A percentile compares a stretch with the other conserved stretches of the same genome.
phyloP scores from a whole-genome alignment of 2,329 filamentous ascomycete genomes.

The Colletotrichum lentis region DNA sequence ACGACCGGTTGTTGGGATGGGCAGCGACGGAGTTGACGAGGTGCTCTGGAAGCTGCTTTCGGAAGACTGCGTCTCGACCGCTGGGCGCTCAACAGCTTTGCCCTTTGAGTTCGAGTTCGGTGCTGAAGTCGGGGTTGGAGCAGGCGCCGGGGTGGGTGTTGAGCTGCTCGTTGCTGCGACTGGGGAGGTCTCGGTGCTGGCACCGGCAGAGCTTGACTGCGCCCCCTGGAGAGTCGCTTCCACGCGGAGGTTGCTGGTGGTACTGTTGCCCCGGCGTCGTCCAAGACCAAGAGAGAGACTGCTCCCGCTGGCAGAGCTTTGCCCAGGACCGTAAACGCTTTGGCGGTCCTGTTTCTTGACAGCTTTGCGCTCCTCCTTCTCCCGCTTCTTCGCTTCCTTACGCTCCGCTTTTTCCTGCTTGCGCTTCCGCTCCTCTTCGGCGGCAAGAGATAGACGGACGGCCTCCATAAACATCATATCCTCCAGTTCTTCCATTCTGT shows the following conservation, averaged over 20 bases:
- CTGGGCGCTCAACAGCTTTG: conserved; percentile 70
- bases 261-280: conserved; percentile 67
- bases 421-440: conserved; percentile 89
- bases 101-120: conserved; percentile 65
- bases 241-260: conserved; percentile 65
- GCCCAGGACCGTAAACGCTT: conserved; percentile 51
- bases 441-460: conserved; percentile 86
- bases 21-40: conserved; percentile 52
- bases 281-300: conserved; percentile 69
- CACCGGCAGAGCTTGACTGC: conserved; percentile 26
- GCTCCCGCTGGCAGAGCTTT: conserved; percentile 67
- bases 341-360: conserved; percentile 67
- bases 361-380: conserved; percentile 84
- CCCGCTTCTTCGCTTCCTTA: conserved; percentile 85
- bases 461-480: conserved; percentile 99
- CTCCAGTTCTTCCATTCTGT: conserved; percentile 85
- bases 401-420: conserved; percentile 82
- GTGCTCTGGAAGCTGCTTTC: conserved; percentile 38
- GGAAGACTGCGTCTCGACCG: conserved; percentile 41
- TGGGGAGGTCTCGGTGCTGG: conserved; percentile 38
- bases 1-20: conserved; percentile 60
- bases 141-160: conserved; percentile 30
- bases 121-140: conserved; percentile 44
- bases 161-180: conserved; percentile 47
- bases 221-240: conserved; percentile 62